phyloP scores from a whole-genome alignment of 1,284 basidiomycete species.

The Ustilago trichophora region DNA sequence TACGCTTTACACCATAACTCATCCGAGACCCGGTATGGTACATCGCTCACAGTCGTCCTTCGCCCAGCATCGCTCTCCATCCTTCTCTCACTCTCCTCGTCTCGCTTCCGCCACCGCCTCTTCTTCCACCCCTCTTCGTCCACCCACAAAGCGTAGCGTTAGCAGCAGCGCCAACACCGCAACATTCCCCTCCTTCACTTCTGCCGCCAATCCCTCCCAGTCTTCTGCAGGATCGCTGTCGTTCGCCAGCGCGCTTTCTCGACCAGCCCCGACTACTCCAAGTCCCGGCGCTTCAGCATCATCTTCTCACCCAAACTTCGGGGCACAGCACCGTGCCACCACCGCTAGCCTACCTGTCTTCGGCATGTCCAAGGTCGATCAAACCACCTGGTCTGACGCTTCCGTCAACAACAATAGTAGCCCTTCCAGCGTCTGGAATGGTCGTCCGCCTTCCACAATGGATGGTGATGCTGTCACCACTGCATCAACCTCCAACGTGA shows the following conservation, averaged over 20 bases:
- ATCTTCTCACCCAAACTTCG: background rate
- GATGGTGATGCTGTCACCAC: constrained; percentile 40
- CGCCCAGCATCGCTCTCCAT: constrained; percentile 20
- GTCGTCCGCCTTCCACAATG: constrained; percentile 24
- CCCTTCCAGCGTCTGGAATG: constrained; percentile 47
- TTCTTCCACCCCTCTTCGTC: constrained; percentile 1
- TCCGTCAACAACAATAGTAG: constrained; percentile 13
- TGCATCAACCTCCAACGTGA: constrained; percentile 42
- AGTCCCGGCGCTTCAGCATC: background rate
- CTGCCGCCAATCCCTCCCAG: background rate
- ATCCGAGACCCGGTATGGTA: constrained; percentile 8
- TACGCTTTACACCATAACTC: background rate
- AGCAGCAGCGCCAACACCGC: constrained; percentile 21
- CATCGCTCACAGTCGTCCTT: constrained; percentile 13
- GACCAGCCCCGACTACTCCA: background rate
- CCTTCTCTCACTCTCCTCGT: constrained; percentile 16
- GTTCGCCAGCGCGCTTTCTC: constrained; percentile 1
- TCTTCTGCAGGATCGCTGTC: no score
- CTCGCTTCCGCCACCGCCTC: background rate
- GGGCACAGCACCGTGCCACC: background rate
- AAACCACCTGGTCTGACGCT: constrained; percentile 35
- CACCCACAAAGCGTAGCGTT: constrained; percentile 13
- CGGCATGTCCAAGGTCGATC: constrained; percentile 32
- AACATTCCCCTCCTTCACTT: constrained; percentile 8
- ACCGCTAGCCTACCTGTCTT: constrained; percentile 5